Conservation (phyloP, 192 early-diverging fungal genomes). For the Pilobolus umbonatus region DNA sequence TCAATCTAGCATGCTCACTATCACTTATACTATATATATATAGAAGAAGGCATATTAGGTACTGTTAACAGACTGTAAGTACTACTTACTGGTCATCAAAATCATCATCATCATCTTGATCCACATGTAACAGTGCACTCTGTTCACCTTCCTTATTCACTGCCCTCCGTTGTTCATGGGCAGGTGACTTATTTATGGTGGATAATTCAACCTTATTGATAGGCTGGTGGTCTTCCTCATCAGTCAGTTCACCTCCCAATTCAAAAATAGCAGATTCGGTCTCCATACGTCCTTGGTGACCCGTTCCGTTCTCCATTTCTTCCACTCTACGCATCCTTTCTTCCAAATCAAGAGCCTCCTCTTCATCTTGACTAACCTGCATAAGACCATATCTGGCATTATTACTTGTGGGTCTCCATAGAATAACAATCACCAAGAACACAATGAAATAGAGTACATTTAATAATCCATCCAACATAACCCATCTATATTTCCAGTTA, state of each 20-base stretch:
- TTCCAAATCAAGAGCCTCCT: constrained; percentile 64
- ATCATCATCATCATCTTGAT: constrained; percentile 38
- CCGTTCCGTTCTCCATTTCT: constrained; percentile 42
- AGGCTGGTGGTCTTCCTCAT: constrained; percentile 42
- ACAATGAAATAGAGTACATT: constrained; percentile 85
- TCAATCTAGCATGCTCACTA: constrained; percentile 15
- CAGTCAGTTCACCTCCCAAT: constrained; percentile 61
- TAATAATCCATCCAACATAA: constrained; percentile 88
- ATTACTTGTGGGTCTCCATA: constrained; percentile 91
- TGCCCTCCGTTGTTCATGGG: not conserved
- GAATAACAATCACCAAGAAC: constrained; percentile 70
- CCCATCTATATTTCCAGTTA: constrained; percentile 86
- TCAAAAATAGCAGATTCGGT: constrained; percentile 53
- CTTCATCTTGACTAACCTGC: constrained; percentile 70
- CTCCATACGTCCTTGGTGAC: constrained; percentile 28
- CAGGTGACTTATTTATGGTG: not conserved
- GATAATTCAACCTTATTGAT: constrained; percentile 4
- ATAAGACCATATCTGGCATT: constrained; percentile 91
- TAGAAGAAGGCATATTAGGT: not conserved
- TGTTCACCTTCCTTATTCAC: constrained; percentile 11
- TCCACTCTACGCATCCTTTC: constrained; percentile 45
- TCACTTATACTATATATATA: constrained; percentile 18
- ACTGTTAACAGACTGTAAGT: not conserved
- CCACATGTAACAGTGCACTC: constrained; percentile 20
- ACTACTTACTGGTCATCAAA: constrained; percentile 34